Percentiles rank a stretch among this genome's conserved stretches.
phyloP scores from a whole-genome alignment of 2,329 filamentous ascomycete genomes.

The Nannizzia gypsea region DNA sequence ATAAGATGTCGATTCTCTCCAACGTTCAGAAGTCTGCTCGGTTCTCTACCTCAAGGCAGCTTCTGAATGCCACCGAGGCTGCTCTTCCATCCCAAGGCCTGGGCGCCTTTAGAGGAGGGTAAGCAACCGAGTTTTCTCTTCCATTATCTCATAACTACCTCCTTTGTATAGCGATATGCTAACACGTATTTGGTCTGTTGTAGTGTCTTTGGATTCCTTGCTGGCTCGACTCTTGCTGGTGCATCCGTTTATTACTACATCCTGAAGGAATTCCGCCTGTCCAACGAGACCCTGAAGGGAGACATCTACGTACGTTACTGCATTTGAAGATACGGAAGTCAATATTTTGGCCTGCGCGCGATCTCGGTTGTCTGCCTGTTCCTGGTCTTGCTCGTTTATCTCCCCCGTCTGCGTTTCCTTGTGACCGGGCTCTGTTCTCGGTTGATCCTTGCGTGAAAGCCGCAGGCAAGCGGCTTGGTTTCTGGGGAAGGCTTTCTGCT shows the following conservation, averaged over 20 bases:
- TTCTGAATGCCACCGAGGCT: slow-evolving; percentile 28
- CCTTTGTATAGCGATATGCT: neutral
- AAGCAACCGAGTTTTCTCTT: slow-evolving; percentile 26
- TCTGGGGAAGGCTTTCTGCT: neutral
- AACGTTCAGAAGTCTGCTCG: slow-evolving; percentile 11
- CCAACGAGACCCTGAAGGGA: slow-evolving; percentile 85
- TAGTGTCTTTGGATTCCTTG: slow-evolving; percentile 83
- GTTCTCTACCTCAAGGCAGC: slow-evolving; percentile 27
- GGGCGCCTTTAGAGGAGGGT: slow-evolving; percentile 62
- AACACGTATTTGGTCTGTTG: slow-evolving; percentile 7
- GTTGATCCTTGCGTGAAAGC: neutral
- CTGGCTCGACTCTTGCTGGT: slow-evolving; percentile 69
- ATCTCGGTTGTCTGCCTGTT: neutral
- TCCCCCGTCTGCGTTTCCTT: neutral
- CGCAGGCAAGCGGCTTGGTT: neutral
- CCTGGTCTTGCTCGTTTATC: neutral
- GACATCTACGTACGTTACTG: slow-evolving; percentile 76
- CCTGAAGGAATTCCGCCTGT: slow-evolving; percentile 81
- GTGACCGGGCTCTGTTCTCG: neutral
- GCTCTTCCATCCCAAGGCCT: slow-evolving; percentile 49
- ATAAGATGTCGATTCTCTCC: neutral
- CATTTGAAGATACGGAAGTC: slow-evolving; percentile 8
- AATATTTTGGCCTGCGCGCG: neutral
- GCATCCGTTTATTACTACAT: slow-evolving; percentile 83
- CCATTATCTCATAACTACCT: neutral